These are phyloP conservation scores for Trichophyton schoenleinii DNA, from an alignment of 2,329 filamentous ascomycete genomes.

Conservation along the genomic window DNA sequence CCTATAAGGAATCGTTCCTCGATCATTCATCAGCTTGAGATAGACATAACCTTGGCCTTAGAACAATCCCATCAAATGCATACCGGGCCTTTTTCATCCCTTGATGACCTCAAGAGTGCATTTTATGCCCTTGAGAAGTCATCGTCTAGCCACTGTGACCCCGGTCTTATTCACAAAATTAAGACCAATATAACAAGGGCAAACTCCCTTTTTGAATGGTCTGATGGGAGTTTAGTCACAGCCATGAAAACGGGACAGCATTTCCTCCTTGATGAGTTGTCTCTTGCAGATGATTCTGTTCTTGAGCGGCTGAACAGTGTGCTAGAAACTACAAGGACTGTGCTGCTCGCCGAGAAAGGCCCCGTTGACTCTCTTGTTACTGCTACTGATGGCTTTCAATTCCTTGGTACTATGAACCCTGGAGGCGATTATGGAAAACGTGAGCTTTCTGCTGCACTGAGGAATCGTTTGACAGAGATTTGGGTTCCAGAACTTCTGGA, in stretches of 20 bases:
- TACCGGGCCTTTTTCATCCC: slow-evolving; percentile 24
- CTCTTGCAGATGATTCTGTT: slow-evolving; percentile 92
- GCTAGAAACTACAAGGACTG: slow-evolving; percentile 71
- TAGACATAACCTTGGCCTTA: slow-evolving; percentile 44
- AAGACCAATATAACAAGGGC: slow-evolving; percentile 46
- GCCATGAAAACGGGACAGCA: slow-evolving; percentile 84
- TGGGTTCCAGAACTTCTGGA: slow-evolving; percentile 89
- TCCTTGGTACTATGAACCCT: slow-evolving; percentile 97
- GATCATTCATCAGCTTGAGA: slow-evolving; percentile 52
- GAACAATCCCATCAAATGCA: slow-evolving; percentile 20
- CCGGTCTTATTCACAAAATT: slow-evolving; percentile 33
- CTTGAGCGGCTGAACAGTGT: slow-evolving; percentile 93
- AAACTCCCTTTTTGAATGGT: slow-evolving; percentile 91
- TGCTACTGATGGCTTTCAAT: slow-evolving; percentile 72
- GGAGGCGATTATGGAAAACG: slow-evolving; percentile 98
- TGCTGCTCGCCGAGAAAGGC: slow-evolving; percentile 89
- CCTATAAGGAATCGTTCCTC: slow-evolving; percentile 74
- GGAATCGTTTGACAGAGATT: slow-evolving; percentile 96
- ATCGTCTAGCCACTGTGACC: slow-evolving; percentile 37
- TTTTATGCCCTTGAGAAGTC: slow-evolving; percentile 45
- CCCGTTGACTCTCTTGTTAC: slow-evolving; percentile 67
- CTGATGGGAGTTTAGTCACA: slow-evolving; percentile 81
- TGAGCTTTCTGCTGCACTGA: slow-evolving; percentile 83
- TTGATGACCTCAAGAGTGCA: slow-evolving; percentile 45
- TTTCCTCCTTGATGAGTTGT: slow-evolving; percentile 95